Conservation (phyloP, 768 basidiomycete genomes). For the Epithele typhae region DNA sequence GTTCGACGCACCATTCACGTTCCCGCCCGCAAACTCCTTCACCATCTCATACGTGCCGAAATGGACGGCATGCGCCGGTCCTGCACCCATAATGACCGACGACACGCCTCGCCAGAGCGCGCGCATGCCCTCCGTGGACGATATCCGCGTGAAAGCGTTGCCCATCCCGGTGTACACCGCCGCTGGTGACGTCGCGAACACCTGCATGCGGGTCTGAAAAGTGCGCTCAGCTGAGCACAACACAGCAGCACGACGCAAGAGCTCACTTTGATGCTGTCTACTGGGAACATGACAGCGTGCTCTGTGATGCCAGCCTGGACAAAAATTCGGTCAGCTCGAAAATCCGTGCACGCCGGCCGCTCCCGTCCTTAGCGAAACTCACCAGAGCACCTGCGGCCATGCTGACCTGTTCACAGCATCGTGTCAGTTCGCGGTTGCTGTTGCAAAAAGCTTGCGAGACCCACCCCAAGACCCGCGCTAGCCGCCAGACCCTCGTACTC, state of each 20-base stretch:
- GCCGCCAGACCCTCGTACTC: constrained; percentile 67
- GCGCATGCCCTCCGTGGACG: constrained; percentile 88
- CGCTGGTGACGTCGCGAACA: constrained; percentile 80
- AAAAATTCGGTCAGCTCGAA: constrained; percentile 5
- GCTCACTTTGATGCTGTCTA: constrained; percentile 96
- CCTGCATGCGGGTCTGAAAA: constrained; percentile 95
- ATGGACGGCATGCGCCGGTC: constrained; percentile 97
- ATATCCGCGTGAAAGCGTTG: constrained; percentile 88
- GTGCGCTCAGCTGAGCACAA: too few relatives aligned
- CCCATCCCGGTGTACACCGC: constrained; percentile 88
- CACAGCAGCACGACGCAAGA: background rate
- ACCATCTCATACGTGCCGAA: constrained; percentile 95
- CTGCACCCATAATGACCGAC: constrained; percentile 93
- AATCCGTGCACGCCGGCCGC: background rate
- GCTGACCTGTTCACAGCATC: constrained; percentile 61
- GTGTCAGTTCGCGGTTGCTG: constrained; percentile 6
- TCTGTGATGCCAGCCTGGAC: constrained; percentile 95
- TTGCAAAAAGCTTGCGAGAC: constrained; percentile 18
- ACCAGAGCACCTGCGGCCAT: constrained; percentile 97
- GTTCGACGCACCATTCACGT: constrained; percentile 57
- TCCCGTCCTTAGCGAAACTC: constrained; percentile 35
- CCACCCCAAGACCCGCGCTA: constrained; percentile 74
- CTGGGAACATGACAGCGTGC: constrained; percentile 97
- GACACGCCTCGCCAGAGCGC: constrained; percentile 95
- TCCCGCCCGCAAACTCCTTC: constrained; percentile 89